Evolutionary conservation across 768 basidiomycete genomes (phyloP).

Genomic region (Nidularia pulvinata): DNA sequence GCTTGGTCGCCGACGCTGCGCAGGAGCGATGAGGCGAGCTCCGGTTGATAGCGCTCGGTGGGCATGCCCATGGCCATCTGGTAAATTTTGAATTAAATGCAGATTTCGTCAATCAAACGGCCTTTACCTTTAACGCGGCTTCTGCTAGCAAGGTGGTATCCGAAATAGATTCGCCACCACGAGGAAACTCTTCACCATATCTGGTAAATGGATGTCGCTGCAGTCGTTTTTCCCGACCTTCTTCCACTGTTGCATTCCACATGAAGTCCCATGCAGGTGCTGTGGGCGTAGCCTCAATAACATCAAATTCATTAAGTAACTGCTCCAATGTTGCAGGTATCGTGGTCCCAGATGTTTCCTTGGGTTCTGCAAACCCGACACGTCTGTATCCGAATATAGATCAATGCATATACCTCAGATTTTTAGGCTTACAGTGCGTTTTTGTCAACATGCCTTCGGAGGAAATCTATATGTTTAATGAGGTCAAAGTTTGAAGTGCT

Average conservation of each 20-base stretch:
- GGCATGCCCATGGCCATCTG: constrained; percentile 83
- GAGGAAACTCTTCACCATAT: constrained; percentile 35
- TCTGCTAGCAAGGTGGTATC: constrained; percentile 60
- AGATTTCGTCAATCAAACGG: too few relatives aligned
- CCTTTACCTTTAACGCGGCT: constrained; percentile 65
- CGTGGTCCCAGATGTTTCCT: constrained; percentile 24
- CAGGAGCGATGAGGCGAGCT: constrained; percentile 57
- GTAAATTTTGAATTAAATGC: not conserved
- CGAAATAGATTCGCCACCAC: constrained; percentile 16
- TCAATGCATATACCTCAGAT: not conserved
- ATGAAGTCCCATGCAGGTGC: constrained; percentile 70
- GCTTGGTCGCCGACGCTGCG: constrained; percentile 51
- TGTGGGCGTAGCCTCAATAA: constrained; percentile 39
- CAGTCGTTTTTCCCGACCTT: constrained; percentile 72
- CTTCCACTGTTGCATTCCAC: constrained; percentile 72
- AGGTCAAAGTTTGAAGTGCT: constrained; percentile 79
- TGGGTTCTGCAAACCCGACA: constrained; percentile 56
- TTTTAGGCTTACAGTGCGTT: constrained; percentile 62
- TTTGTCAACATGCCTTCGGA: constrained; percentile 84
- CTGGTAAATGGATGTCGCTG: constrained; percentile 55
- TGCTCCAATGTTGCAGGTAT: constrained; percentile 44
- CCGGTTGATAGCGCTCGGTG: constrained; percentile 63
- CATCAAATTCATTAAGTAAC: constrained; percentile 44
- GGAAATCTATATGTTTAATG: constrained; percentile 77
- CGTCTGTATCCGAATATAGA: constrained; percentile 38